phyloP scores from a whole-genome alignment of 83 land plant species.

The Isoetes engelmannii region DNA sequence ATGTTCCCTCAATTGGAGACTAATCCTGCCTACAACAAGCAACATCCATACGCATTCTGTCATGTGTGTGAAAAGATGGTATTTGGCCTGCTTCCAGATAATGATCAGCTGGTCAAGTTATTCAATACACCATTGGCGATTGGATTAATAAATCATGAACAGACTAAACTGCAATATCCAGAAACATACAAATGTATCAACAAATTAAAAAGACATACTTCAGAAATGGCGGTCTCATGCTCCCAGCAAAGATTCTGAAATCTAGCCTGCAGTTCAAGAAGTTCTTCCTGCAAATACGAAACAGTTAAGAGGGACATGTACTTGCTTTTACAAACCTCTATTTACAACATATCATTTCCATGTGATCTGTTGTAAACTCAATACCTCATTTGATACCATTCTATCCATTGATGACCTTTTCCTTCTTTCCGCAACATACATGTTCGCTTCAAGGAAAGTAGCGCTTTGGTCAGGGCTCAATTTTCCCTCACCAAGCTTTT shows the following conservation, averaged over 20 bases:
- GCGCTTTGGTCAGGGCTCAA: conserved; percentile 4
- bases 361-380: background rate
- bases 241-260: conserved; percentile 26
- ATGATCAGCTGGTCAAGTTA: background rate
- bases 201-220: conserved; percentile 10
- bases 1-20: no score
- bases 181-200: background rate
- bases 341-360: background rate
- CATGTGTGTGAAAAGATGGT: background rate
- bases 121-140: background rate
- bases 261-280: conserved; percentile 22
- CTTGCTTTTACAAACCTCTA: background rate
- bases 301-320: background rate
- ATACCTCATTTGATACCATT: conserved; percentile 14
- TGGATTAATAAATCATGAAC: background rate
- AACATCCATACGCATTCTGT: background rate
- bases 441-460: conserved; percentile 14
- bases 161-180: no score
- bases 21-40: no score
- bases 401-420: conserved; percentile 14
- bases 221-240: conserved; percentile 11
- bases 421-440: conserved; percentile 13
- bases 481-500: conserved; percentile 1
- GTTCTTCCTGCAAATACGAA: conserved; percentile 17
- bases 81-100: background rate